phyloP scores from a whole-genome alignment of 495 filamentous ascomycete species.

The Penicillium verhagenii region DNA sequence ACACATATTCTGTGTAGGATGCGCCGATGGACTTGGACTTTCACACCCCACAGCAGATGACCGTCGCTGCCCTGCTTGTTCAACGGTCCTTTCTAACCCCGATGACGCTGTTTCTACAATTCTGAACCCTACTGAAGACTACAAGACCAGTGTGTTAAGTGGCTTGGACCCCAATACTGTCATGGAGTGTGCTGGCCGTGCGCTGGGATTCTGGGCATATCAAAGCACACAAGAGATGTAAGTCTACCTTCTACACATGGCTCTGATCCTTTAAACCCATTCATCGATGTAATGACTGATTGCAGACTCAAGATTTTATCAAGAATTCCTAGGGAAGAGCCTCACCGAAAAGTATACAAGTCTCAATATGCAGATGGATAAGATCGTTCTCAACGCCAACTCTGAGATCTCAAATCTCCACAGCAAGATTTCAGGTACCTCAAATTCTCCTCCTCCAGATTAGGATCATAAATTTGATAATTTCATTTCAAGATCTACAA shows the following conservation, averaged over 20 bases:
- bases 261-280: neutral
- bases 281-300: conserved; percentile 13
- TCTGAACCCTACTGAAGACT: conserved; percentile 86
- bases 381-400: conserved; percentile 79
- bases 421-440: conserved; percentile 55
- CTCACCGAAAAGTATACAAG: conserved; percentile 71
- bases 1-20: conserved; percentile 82
- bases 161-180: conserved; percentile 81
- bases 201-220: conserved; percentile 85
- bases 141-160: conserved; percentile 87
- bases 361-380: conserved; percentile 72
- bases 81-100: conserved; percentile 62
- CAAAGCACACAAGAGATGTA: conserved; percentile 92
- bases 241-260: conserved; percentile 1
- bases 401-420: conserved; percentile 69
- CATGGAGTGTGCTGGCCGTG: conserved; percentile 87
- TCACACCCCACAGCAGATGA: conserved; percentile 53
- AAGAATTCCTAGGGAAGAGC: conserved; percentile 70
- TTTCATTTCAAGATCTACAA: conserved; percentile 55
- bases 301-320: conserved; percentile 62
- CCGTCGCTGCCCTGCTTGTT: conserved; percentile 80
- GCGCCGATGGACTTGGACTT: conserved; percentile 68
- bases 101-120: conserved; percentile 77
- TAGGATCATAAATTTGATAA: neutral
- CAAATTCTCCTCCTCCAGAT: neutral